These are phyloP conservation scores for Penicillium cataractarum DNA, from an alignment of 495 filamentous ascomycete species.

Conservation along the genomic window DNA sequence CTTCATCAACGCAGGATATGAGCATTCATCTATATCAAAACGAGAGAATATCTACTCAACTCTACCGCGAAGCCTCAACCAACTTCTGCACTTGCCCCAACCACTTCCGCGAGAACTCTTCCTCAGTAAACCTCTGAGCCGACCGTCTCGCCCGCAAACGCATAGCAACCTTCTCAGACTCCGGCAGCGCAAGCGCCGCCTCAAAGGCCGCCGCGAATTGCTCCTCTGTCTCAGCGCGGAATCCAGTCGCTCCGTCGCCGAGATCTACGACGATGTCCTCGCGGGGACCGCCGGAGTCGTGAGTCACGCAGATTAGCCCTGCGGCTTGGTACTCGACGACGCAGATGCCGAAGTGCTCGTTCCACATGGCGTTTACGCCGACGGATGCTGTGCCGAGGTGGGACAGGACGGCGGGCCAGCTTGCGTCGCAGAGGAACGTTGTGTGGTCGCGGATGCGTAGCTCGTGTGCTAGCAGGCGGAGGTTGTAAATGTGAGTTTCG, in stretches of 20 bases:
- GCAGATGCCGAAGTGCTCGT: conserved; percentile 98
- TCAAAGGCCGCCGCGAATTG: conserved; percentile 82
- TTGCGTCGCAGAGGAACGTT: conserved; percentile 84
- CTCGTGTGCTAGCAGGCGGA: conserved; percentile 86
- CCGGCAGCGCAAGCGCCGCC: conserved; percentile 68
- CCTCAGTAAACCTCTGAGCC: conserved; percentile 83
- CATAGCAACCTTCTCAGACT: conserved; percentile 70
- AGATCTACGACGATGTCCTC: conserved; percentile 85
- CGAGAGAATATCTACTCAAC: conserved; percentile 15
- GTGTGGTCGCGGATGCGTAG: conserved; percentile 80
- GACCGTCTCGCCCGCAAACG: conserved; percentile 72
- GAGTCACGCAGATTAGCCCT: conserved; percentile 86
- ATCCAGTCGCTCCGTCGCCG: conserved; percentile 79
- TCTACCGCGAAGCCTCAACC: conserved; percentile 45
- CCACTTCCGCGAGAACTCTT: conserved; percentile 80
- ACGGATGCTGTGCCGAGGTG: conserved; percentile 75
- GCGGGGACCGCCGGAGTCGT: conserved; percentile 89
- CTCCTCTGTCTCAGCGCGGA: conserved; percentile 73
- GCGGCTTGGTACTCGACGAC: conserved; percentile 98
- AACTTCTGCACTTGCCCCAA: conserved; percentile 69
- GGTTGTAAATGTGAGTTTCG: conserved; percentile 85
- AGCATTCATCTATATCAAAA: conserved; percentile 17
- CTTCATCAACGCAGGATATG: not conserved
- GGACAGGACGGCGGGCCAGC: conserved; percentile 80
- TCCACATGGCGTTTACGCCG: conserved; percentile 99